Evolutionary conservation across 495 filamentous ascomycete genomes (phyloP), one percentile per base, ranked within the genome.

Genomic region (Penicillium angulare): DNA sequence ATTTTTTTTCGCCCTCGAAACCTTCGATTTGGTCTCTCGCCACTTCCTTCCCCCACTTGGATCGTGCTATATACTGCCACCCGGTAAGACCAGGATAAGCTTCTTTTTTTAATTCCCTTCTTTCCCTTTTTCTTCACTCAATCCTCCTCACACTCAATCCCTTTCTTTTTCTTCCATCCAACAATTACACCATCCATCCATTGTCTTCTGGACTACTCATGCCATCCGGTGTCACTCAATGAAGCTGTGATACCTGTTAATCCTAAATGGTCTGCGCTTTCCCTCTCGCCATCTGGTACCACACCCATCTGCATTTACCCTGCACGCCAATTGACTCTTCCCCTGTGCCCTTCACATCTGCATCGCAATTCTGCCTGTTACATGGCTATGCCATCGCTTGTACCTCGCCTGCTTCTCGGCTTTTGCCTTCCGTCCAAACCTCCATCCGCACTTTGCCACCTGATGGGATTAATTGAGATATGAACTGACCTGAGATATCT

Each of bases 231-330:
- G 57, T 61, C 36, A 66, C 58, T 36, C 20, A 24, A 33, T 18
- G 47, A 46, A 53, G 48, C 47, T 54, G 60, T 66, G 60, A 58
- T 49, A 64, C 62, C 41, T n/a, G 18, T 55, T 43, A 23, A 41
- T 35, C 43, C 33, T 12, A 52, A 17, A 21, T 55, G 49, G 53
- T 44, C 38, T 32, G 61, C 49, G 36, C 49, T 49, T 60, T 49
- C 61, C n/a, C 59, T 63, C 43, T 60, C 33, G 40, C 45, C 53
- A 51, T 52, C 40, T 47, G 36, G 55, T 61, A 38, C 43, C 49
- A 64, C 55, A n/a, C n/a, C n/a, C 41, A 17, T 45, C 50, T 55
- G 53, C 57, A 56, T 50, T 44, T 36, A 48, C 31, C 50, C 58
- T 57, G 12, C 38, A 40, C 38, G 20, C 38, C 38, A n/a, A 41